Base-by-base conservation (phyloP, 2,329 filamentous ascomycete genomes). In the Arachnomyces sp. region DNA sequence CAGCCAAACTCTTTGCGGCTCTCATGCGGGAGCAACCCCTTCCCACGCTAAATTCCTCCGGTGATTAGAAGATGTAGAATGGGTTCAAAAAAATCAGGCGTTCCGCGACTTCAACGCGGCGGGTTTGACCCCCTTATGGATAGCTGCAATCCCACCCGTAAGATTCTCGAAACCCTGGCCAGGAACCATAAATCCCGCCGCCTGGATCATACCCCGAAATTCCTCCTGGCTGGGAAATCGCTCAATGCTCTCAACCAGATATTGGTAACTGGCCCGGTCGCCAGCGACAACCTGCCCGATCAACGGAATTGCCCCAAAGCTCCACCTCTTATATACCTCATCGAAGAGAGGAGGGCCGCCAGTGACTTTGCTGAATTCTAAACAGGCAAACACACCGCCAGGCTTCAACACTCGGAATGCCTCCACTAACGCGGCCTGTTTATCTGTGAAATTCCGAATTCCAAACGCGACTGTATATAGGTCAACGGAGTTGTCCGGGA, bases 401-500 rank as follows among this genome's bases (percentile, higher is more conserved):
- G 93, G 93, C 65, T 89, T 92, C 21, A 98, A 73, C 2, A 96
- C 87, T 5, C 92, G 79, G 65, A 82, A 81, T 0, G 92, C 92
- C 60, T 96, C 89, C 28, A 73, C 68, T 42, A 98, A 68, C 0
- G 90, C 93, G 1, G 77, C 76, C 35, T 85, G 81, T 59, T 95
- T 94, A 67, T 95, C 81, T 40, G 86, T 92, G 67, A 98, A 98
- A 67, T 98, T 98, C 38, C 92, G 78, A 60, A 98, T 96, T 25
- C 92, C 92, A 57, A 98, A 98, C 0, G 90, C 88, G 3, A 98
- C 92, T 0, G 92, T 98, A 69, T 98, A 98, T 4, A 98, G 74
- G 61, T 98, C 92, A 40, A 96, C 73, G n/a, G 76, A 84, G 56
- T 75, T 73, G 53, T 78, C 72, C 2, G 81, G 73, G 40, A 95